Conservation (phyloP, 2,329 filamentous ascomycete species). For the Chaetomiaceae sp. region DNA sequence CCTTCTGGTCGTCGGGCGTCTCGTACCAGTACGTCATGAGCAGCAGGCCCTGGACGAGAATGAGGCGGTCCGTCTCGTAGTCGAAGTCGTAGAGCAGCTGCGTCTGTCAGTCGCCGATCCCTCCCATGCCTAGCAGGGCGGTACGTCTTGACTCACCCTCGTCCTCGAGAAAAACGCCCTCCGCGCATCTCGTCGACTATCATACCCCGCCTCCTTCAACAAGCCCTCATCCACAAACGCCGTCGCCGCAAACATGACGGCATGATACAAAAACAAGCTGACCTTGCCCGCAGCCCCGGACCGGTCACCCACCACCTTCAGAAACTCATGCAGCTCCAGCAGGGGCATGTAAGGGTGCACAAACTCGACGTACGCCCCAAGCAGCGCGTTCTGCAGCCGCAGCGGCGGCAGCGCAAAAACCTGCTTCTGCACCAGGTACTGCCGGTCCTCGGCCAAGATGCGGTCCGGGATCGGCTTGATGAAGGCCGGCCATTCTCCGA, state of each 20-base stretch:
- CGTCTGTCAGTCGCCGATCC: neutral
- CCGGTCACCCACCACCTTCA: slow-evolving; percentile 56
- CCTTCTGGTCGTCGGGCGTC: slow-evolving; percentile 93
- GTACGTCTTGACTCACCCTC: slow-evolving; percentile 60
- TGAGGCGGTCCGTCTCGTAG: slow-evolving; percentile 84
- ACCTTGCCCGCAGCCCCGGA: slow-evolving; percentile 68
- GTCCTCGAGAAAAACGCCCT: slow-evolving; percentile 87
- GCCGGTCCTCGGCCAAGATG: slow-evolving; percentile 75
- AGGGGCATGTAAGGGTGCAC: slow-evolving; percentile 94
- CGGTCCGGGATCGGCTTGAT: slow-evolving; percentile 74
- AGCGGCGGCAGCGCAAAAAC: slow-evolving; percentile 71
- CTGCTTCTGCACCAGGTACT: slow-evolving; percentile 79
- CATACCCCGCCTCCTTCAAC: slow-evolving; percentile 72
- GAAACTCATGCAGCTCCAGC: slow-evolving; percentile 62
- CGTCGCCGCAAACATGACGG: slow-evolving; percentile 89
- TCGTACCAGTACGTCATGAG: slow-evolving; percentile 98
- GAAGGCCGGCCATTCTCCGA: slow-evolving; percentile 54
- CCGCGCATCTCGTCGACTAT: slow-evolving; percentile 72
- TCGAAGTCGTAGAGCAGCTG: slow-evolving; percentile 91
- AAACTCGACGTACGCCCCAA: slow-evolving; percentile 80
- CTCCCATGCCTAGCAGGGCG: neutral
- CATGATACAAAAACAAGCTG: slow-evolving; percentile 85
- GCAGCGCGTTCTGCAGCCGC: slow-evolving; percentile 70
- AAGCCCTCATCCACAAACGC: slow-evolving; percentile 81
- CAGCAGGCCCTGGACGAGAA: slow-evolving; percentile 80